Base-by-base conservation (phyloP, 257 asterid species). In the Prunella vulgaris region DNA sequence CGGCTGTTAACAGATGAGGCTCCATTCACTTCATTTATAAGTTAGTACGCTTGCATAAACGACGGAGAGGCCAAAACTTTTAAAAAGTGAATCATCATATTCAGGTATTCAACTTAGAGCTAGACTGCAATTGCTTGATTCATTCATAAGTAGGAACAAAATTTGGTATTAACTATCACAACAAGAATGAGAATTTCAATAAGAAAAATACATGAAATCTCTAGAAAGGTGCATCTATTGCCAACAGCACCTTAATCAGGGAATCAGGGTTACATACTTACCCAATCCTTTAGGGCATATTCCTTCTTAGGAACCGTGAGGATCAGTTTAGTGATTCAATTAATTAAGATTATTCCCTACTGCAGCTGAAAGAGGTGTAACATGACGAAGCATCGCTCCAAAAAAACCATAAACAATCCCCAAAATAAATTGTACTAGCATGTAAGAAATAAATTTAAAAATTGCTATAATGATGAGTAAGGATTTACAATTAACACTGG, bases 1-100 rank as follows among this genome's bases (percentile, higher is more conserved):
- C 35, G 33, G 60, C 21, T 24, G 60, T 33, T 15, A 66, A 66
- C 68, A 49, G 10, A 59, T 60, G 54, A 58, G 59, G 64, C 52
- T 15, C n/a, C 32, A 44, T 53, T 60, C 52, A 25, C 51, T 28
- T 66, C 40, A 32, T 30, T 42, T 5, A 62, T 12, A 9, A 67
- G 64, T 57, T 54, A 25, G 48, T 66, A 42, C 2, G 18, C 27
- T 66, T 6, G 22, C 14, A 58, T 18, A 14, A 25, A 51, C 8
- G 9, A 42, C 51, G 52, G 40, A n/a, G 27, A 10, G 30, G 30
- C 4, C 33, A 40, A 40, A 17, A 24, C 60, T 5, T 24, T 2
- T 21, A 27, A 13, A 40, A 44, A 15, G 21, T 51, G 37, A 32
- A 74, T 25, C 20, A 49, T 67, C 69, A 17, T 15, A 38, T 68